These are phyloP conservation scores for Cinnamomum micranthum DNA, from an alignment of 164 flowering plant species.

Conservation along the genomic window DNA sequence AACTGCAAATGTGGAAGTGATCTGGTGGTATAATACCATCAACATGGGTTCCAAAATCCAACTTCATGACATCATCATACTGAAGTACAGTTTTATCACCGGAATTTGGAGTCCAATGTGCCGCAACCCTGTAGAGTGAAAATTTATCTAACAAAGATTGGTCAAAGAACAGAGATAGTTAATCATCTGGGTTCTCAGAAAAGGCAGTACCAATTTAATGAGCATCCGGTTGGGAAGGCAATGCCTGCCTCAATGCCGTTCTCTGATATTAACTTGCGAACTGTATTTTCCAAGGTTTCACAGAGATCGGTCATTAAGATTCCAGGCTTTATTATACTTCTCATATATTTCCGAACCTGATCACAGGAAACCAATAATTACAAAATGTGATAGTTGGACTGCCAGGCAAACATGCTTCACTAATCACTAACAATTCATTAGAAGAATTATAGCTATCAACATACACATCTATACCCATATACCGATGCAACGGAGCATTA, in stretches of 20 bases:
- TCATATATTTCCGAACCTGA: slow-evolving; percentile 90
- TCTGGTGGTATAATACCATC: slow-evolving; percentile 52
- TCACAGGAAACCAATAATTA: slow-evolving; percentile 3
- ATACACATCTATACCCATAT: neutral
- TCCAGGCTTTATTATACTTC: slow-evolving; percentile 81
- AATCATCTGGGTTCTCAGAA: neutral
- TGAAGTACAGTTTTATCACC: slow-evolving; percentile 97
- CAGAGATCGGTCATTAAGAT: slow-evolving; percentile 88
- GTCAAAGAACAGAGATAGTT: neutral
- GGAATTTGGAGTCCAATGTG: slow-evolving; percentile 98
- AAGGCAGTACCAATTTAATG: slow-evolving; percentile 71
- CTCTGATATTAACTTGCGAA: slow-evolving; percentile 89
- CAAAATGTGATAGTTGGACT: neutral
- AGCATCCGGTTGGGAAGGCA: slow-evolving; percentile 99
- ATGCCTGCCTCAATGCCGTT: slow-evolving; percentile 98
- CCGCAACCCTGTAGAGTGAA: slow-evolving; percentile 76
- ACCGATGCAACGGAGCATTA: too few species aligned
- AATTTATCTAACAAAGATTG: neutral
- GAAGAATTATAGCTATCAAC: neutral
- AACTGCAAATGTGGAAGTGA: neutral
- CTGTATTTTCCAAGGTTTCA: slow-evolving; percentile 93
- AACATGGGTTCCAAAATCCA: slow-evolving; percentile 98
- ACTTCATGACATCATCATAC: slow-evolving; percentile 98
- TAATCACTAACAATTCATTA: neutral
- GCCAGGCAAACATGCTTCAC: neutral